Evolutionary conservation across 1,139 yeast genomes (phyloP).

Genomic region (Taiozyma onychis): DNA sequence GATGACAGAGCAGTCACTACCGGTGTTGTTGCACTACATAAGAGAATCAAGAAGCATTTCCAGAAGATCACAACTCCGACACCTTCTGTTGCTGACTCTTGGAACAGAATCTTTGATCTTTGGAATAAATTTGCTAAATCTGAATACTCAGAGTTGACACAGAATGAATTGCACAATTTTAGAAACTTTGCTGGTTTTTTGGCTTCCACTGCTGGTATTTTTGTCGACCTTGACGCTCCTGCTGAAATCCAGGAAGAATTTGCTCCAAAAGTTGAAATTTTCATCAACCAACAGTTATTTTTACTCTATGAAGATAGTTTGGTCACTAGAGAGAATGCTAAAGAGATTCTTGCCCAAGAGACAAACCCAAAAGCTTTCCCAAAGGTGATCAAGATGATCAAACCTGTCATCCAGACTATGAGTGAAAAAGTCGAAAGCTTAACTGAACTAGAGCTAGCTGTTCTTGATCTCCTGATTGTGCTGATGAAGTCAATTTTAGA

Average conservation of each 20-base stretch:
- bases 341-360: conserved; percentile 41
- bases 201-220: conserved; percentile 54
- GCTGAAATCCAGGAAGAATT: conserved; percentile 30
- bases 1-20: conserved; percentile 61
- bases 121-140: conserved; percentile 37
- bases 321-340: conserved; percentile 44
- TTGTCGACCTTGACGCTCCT: conserved; percentile 34
- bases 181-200: conserved; percentile 59
- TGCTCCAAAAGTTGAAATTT: conserved; percentile 43
- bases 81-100: conserved; percentile 51
- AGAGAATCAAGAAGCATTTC: conserved; percentile 51
- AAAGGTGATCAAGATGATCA: conserved; percentile 29
- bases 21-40: conserved; percentile 74
- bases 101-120: conserved; percentile 53
- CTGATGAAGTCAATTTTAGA: conserved; percentile 36
- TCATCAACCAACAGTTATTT: conserved; percentile 36
- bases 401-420: conserved; percentile 22
- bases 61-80: conserved; percentile 56
- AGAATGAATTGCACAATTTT: conserved; percentile 34
- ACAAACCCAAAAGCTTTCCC: conserved; percentile 38
- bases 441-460: conserved; percentile 26
- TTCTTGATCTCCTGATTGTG: conserved; percentile 36
- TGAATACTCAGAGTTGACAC: conserved; percentile 23
- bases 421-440: conserved; percentile 14
- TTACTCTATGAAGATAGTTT: conserved; percentile 46